phyloP scores from a whole-genome alignment of 495 filamentous ascomycete genomes.

The Aspergillus heteromorphus region DNA sequence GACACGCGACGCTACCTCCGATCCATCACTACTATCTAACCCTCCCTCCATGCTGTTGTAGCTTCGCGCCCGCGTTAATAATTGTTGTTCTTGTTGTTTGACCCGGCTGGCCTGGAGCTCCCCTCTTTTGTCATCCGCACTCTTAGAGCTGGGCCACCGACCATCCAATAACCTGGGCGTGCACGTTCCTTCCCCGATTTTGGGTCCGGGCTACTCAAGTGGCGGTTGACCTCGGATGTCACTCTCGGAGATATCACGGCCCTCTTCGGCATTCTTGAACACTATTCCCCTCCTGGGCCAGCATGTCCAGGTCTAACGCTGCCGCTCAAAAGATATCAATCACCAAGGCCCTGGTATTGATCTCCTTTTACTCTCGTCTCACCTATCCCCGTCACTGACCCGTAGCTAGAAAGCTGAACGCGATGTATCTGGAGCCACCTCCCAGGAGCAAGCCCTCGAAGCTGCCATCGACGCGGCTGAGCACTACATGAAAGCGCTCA shows the following conservation, averaged over 20 bases:
- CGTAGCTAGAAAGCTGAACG: conserved; percentile 55
- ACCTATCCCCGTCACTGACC: conserved; percentile 13
- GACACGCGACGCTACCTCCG: background rate
- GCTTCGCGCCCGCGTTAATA: no score
- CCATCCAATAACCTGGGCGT: background rate
- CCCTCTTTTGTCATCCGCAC: no score
- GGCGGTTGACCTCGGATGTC: conserved; percentile 19
- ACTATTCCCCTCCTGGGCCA: conserved; percentile 8
- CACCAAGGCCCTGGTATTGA: conserved; percentile 25
- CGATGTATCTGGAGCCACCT: conserved; percentile 47
- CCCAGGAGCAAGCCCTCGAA: conserved; percentile 62
- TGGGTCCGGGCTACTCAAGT: background rate
- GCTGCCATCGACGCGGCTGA: conserved; percentile 71
- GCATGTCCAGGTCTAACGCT: conserved; percentile 29
- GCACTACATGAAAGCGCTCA: conserved; percentile 68
- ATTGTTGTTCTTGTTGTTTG: no score
- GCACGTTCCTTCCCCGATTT: background rate
- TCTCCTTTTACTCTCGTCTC: background rate
- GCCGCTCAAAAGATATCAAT: conserved; percentile 22
- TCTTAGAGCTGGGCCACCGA: background rate
- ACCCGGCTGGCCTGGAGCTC: no score
- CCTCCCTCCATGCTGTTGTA: no score
- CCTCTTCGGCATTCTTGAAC: conserved; percentile 7
- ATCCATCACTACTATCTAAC: background rate
- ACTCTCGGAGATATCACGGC: conserved; percentile 10